Base-by-base conservation (phyloP, 1,139 yeast genomes). In the Magnusiomyces tetraspermus region DNA sequence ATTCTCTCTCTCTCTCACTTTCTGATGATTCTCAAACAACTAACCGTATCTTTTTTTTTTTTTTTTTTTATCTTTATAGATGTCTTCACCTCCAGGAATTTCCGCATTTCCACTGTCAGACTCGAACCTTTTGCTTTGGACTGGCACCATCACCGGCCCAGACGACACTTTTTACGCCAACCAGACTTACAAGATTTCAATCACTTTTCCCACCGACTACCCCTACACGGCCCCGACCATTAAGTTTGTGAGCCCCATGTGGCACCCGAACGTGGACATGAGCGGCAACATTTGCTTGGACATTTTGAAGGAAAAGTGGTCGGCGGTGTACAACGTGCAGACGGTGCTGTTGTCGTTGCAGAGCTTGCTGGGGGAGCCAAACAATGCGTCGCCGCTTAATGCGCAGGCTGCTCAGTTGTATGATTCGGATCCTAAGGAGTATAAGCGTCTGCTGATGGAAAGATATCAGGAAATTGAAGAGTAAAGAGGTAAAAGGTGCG, bases 241-340 rank as follows among this genome's bases (percentile, higher is more conserved):
- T 61, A 76, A 74, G 59, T 83, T 83, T 67, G 73, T 75, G 43
- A 75, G 83, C 48, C 83, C 83, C 53, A 81, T 82, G 73, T 82
- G 82, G 74, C 89, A 83, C 61, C 89, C 89, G 53, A 83, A 83
- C 64, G 82, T 82, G 58, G 83, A 81, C 62, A 74, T 78, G 70
- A 71, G 77, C 56, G 88, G 88, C 46, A 78, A 80, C 64, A 79
- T 79, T 58, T 77, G 82, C 63, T 65, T 77, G 48, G 81, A 77
- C 61, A 77, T 77, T 55, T 67, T 71, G 56, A 70, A 71, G 61
- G 85, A 81, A 56, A 80, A 80, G 62, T 82, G 88, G 88, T 79
- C 85, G 19, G 86, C 87, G 2, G 83, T 82, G 17, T 75, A 79
- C 61, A 82, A 80, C 50, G 81, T 80, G 13, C 81, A 80, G 57